A percentile compares a stretch with the other conserved stretches of the same genome.
phyloP scores from a whole-genome alignment of 768 basidiomycete species.

The Hygrocybe coccinea region DNA sequence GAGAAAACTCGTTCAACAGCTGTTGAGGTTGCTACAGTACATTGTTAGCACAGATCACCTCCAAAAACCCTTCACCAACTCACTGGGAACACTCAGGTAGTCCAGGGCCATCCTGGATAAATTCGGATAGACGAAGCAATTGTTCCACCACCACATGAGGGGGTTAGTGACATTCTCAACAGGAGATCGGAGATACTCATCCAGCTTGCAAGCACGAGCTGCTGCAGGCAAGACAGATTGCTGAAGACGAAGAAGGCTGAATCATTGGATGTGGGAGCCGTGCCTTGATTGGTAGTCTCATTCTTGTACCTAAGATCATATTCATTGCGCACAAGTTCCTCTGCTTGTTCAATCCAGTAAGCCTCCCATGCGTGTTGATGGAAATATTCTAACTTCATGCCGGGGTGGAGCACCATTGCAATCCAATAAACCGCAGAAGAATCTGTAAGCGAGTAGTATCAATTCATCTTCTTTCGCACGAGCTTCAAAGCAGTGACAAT shows the following conservation, averaged over 20 bases:
- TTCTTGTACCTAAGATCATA: not conserved
- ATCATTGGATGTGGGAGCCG: not conserved
- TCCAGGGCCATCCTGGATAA: constrained; percentile 27
- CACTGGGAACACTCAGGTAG: constrained; percentile 13
- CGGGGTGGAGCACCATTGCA: too few relatives aligned
- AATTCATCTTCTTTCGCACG: too few relatives aligned
- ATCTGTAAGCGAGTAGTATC: too few relatives aligned
- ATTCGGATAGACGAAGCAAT: constrained; percentile 13
- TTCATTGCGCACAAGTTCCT: not conserved
- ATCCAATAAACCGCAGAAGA: too few relatives aligned
- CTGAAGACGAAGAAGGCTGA: not conserved
- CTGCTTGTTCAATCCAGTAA: too few relatives aligned
- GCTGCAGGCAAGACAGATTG: not conserved
- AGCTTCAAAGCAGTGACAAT: too few relatives aligned
- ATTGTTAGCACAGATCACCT: too few relatives aligned
- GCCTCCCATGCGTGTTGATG: too few relatives aligned
- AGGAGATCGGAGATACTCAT: constrained; percentile 17
- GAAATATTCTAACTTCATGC: too few relatives aligned
- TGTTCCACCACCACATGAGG: constrained; percentile 21
- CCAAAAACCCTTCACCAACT: not conserved
- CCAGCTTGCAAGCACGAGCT: not conserved
- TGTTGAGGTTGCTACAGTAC: too few relatives aligned
- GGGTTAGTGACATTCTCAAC: constrained; percentile 12
- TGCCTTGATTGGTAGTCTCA: not conserved
- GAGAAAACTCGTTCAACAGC: too few relatives aligned